These are phyloP conservation scores for Lepidium didymum DNA, from an alignment of 345 rosid species.

Conservation along the genomic window DNA sequence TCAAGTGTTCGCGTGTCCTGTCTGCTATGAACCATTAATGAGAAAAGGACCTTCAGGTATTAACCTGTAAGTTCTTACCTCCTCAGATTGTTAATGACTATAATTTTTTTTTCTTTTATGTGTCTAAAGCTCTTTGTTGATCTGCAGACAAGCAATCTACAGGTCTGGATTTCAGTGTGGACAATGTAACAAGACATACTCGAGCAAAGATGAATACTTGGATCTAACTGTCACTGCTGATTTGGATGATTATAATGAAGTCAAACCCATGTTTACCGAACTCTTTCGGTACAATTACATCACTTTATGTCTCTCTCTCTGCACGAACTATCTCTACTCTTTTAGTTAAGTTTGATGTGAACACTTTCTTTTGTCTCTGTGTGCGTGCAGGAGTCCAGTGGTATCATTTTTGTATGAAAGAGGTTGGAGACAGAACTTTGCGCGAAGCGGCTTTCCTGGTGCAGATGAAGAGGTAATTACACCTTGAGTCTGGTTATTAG, in stretches of 20 bases:
- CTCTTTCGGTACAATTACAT: constrained; percentile 55
- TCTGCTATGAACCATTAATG: constrained; percentile 74
- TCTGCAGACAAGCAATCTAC: constrained; percentile 31
- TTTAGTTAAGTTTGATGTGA: not conserved
- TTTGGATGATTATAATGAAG: constrained; percentile 56
- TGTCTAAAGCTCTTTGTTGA: too few relatives aligned
- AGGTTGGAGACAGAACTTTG: constrained; percentile 91
- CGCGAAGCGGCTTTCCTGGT: constrained; percentile 86
- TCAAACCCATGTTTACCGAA: constrained; percentile 63
- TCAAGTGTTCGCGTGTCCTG: constrained; percentile 72
- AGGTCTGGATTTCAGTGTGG: constrained; percentile 63
- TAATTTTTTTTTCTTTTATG: too few relatives aligned
- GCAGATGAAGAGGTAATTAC: constrained; percentile 72
- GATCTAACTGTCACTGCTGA: constrained; percentile 80
- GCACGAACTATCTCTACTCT: not conserved
- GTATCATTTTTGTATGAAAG: constrained; percentile 90
- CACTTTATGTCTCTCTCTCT: not conserved
- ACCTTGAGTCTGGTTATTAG: not conserved
- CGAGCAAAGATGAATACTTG: constrained; percentile 74
- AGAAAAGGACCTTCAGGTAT: constrained; percentile 92
- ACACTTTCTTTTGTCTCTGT: not conserved
- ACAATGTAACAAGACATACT: constrained; percentile 67
- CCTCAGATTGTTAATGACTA: not conserved
- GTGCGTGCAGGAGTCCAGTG: constrained; percentile 66
- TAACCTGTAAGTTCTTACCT: constrained; percentile 55